Evolutionary conservation across 164 flowering plant genomes (phyloP).

Genomic region (Saururus chinensis): DNA sequence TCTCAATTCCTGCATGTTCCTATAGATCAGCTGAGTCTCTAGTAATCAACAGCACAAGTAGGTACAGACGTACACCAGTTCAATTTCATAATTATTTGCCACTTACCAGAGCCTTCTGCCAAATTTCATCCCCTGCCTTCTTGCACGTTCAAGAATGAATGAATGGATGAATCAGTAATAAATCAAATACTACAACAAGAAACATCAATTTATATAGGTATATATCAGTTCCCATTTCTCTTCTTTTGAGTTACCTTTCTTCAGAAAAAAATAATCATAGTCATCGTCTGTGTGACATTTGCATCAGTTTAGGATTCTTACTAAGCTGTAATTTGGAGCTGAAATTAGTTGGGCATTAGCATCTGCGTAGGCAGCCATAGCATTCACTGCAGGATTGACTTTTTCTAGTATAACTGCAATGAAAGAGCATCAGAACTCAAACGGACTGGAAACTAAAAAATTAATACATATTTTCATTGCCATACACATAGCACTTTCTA

Average conservation of each 20-base stretch:
- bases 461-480: constrained; percentile 58
- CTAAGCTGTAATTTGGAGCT: constrained; percentile 80
- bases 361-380: constrained; percentile 86
- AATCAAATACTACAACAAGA: constrained; percentile 14
- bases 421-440: constrained; percentile 9
- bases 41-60: neutral
- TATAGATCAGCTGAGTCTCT: neutral
- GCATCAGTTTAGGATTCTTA: constrained; percentile 5
- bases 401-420: constrained; percentile 83
- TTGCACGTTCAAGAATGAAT: constrained; percentile 10
- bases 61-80: too few relatives aligned
- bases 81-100: constrained; percentile 2
- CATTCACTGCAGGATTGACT: constrained; percentile 78
- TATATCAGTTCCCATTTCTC: neutral
- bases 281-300: neutral
- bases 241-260: too few relatives aligned
- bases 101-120: constrained; percentile 88
- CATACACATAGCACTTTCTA: constrained; percentile 52
- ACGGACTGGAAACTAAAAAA: constrained; percentile 1
- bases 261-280: too few relatives aligned
- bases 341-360: constrained; percentile 73
- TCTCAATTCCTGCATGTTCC: constrained; percentile 55
- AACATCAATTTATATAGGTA: neutral
- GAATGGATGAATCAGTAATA: neutral
- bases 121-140: constrained; percentile 62